Evolutionary conservation across 208 protist species (phyloP), one percentile per base, ranked within the genome.

Genomic region (Crithidia sp.): DNA sequence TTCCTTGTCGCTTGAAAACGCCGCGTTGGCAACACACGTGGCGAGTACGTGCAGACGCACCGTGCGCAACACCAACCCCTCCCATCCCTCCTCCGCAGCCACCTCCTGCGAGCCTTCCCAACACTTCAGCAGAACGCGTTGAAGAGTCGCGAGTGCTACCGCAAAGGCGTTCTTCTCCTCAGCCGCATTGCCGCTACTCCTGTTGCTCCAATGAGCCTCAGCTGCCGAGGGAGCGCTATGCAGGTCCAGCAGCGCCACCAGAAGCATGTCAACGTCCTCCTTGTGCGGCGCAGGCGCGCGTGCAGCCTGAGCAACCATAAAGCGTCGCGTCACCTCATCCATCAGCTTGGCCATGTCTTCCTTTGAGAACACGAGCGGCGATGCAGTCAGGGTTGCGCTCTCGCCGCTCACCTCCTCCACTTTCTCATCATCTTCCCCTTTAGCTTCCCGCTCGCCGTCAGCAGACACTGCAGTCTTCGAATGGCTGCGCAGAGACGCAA

Each of bases 181-280:
- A 0, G 28, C 28, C 28, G 41, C 19, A 4, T 53, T 17, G 14
- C 4, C 3, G 41, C 17, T n/a, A 9, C 16, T 19, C 39, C 28
- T 28, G 28, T 28, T 28, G 5, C 9, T 7, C 5, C 40, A 9
- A 0, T 16, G 40, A 14, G 1, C 7, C 8, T 40, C 45, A 8
- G 44, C 9, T 4, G 28, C 10, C 19, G 7, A 17, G 19, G 60
- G 49, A 1, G 28, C 28, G 28, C 28, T 28, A 41, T 71, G 16
- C 41, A 71, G 1, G 54, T 53, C 50, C 4, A 62, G 39, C 13
- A 71, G 54, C 4, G 19, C 40, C 12, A 19, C 54, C 65, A 62
- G 10, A 50, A 59, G 54, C 65, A 54, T 19, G 28, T 61, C 65
- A 37, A 71, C 53, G 41, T 71, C 65, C 65, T 71, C 45, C 41